A percentile compares a stretch with the other conserved stretches of the same genome.
Evolutionary conservation across 2,329 filamentous ascomycete species (phyloP).

Genomic region (Talaromyces sp.): DNA sequence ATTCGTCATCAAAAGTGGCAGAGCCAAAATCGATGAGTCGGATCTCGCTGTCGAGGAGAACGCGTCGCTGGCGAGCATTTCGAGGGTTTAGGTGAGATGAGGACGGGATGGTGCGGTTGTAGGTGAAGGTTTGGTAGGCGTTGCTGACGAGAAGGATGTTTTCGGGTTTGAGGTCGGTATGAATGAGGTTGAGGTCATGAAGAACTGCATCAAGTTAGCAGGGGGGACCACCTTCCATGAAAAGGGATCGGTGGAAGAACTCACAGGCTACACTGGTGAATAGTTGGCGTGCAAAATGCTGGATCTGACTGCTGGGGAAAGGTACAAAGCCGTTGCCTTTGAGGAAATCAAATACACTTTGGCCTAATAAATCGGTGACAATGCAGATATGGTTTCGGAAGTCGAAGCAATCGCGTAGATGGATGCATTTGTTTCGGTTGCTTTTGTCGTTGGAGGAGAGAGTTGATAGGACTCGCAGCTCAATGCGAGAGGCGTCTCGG

Average conservation of each 20-base stretch:
- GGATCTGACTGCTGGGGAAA: constrained; percentile 97
- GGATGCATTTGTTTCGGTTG: constrained; percentile 95
- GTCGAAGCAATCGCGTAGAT: constrained; percentile 94
- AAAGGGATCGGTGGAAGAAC: constrained; percentile 44
- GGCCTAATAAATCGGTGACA: constrained; percentile 75
- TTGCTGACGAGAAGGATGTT: constrained; percentile 69
- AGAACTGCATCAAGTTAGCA: constrained; percentile 64
- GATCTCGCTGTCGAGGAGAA: constrained; percentile 67
- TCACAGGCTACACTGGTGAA: constrained; percentile 98
- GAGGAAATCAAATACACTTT: constrained; percentile 97
- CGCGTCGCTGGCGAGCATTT: constrained; percentile 63
- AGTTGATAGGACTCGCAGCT: constrained; percentile 88
- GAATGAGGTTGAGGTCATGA: constrained; percentile 95
- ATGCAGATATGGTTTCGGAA: constrained; percentile 96
- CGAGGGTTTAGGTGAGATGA: constrained; percentile 62
- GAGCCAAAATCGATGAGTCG: constrained; percentile 69
- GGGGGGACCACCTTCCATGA: neutral
- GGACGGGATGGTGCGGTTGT: constrained; percentile 68
- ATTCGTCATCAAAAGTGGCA: constrained; percentile 69
- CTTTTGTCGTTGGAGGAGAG: constrained; percentile 86
- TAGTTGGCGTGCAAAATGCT: constrained; percentile 91
- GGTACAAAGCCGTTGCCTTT: constrained; percentile 95
- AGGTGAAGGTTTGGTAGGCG: constrained; percentile 69
- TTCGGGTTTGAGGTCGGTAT: constrained; percentile 75
- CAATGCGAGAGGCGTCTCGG: constrained; percentile 91